A percentile compares a stretch with the other conserved stretches of the same genome.
phyloP scores from a whole-genome alignment of 179 eudicot species.

The Camellia oleifera region DNA sequence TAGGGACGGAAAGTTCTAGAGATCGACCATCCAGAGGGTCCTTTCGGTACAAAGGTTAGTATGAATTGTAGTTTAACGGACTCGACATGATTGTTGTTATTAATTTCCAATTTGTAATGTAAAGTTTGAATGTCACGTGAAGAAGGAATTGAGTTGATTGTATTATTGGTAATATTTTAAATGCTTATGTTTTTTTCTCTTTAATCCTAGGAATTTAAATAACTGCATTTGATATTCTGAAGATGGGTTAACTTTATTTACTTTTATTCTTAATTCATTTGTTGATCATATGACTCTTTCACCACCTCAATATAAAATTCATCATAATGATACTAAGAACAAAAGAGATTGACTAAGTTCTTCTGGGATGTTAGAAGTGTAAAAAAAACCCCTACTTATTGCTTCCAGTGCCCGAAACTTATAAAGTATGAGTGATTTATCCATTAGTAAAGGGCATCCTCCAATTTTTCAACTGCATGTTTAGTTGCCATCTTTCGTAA shows the following conservation, averaged over 20 bases:
- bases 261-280: not conserved
- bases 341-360: not conserved
- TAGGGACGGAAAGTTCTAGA: slow-evolving; percentile 75
- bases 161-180: not conserved
- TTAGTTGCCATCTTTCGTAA: not conserved
- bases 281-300: not conserved
- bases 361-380: not conserved
- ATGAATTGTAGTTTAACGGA: not conserved
- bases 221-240: not conserved
- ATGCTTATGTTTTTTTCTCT: not conserved
- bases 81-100: not conserved
- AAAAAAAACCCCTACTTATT: not conserved
- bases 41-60: slow-evolving; percentile 94
- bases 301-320: not conserved
- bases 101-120: not conserved
- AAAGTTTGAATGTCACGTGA: not conserved
- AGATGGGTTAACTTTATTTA: not conserved
- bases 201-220: not conserved
- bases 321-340: not conserved
- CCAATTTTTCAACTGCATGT: not conserved
- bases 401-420: not conserved
- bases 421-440: not conserved
- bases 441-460: not conserved
- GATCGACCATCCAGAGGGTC: slow-evolving; percentile 75
- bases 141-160: not conserved